Percentiles rank a stretch among this genome's conserved stretches.
phyloP scores from a whole-genome alignment of 495 filamentous ascomycete genomes.

The Xylaria curta region DNA sequence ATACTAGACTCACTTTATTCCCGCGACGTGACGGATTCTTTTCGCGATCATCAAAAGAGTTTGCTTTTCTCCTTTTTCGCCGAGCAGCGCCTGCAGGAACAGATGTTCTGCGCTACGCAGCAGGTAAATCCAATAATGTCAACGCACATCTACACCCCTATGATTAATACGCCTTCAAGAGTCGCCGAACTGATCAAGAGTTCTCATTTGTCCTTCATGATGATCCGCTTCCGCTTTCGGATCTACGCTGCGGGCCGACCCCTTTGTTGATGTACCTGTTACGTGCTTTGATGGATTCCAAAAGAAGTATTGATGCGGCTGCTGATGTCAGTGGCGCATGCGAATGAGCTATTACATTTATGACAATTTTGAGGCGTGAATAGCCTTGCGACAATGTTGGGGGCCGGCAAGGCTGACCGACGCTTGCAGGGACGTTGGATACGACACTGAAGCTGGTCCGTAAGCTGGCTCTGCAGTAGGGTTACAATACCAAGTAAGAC shows the following conservation, averaged over 20 bases:
- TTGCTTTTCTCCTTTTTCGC: slow-evolving; percentile 19
- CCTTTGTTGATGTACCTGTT: slow-evolving; percentile 15
- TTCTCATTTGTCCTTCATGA: background rate
- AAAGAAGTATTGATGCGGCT: slow-evolving; percentile 6
- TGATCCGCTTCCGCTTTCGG: slow-evolving; percentile 21
- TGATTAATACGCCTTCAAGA: background rate
- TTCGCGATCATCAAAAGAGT: background rate
- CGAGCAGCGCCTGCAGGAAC: slow-evolving; percentile 7
- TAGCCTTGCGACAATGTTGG: slow-evolving; percentile 20
- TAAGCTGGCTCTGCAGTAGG: slow-evolving; percentile 20
- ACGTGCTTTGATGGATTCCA: background rate
- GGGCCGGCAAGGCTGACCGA: slow-evolving; percentile 24
- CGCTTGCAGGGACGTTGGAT: slow-evolving; percentile 11
- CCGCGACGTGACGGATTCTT: slow-evolving; percentile 1
- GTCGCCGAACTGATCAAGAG: background rate
- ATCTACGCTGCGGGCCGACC: slow-evolving; percentile 22
- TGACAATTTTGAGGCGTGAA: slow-evolving; percentile 11
- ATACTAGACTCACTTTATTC: background rate
- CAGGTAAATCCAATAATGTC: slow-evolving; percentile 14
- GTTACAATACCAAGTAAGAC: slow-evolving; percentile 4
- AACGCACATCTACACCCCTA: slow-evolving; percentile 1
- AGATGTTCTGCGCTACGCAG: slow-evolving; percentile 15
- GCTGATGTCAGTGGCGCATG: slow-evolving; percentile 26
- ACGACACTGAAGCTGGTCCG: slow-evolving; percentile 12
- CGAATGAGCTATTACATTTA: background rate